Evolutionary conservation across 1,284 basidiomycete genomes (phyloP).

Genomic region (Phellopilus nigrolimitatus): DNA sequence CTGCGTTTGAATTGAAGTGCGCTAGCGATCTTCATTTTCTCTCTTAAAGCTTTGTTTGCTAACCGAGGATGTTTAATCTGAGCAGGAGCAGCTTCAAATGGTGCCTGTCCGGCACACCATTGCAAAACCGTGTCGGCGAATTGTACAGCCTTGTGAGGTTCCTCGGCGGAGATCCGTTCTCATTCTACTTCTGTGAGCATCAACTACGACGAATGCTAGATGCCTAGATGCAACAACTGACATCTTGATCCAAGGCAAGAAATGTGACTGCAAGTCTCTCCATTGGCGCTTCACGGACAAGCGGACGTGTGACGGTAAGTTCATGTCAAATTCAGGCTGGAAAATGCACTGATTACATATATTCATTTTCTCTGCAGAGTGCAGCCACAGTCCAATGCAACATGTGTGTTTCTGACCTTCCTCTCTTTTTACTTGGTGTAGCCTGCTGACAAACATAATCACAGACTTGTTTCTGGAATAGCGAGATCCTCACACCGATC

Average conservation of each 20-base stretch:
- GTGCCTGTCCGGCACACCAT: constrained; percentile 98
- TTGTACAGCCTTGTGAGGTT: constrained; percentile 94
- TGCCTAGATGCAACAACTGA: constrained; percentile 15
- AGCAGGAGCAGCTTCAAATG: constrained; percentile 68
- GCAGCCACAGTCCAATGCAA: constrained; percentile 92
- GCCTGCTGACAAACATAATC: constrained; percentile 3
- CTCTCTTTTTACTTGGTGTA: not conserved
- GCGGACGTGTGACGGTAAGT: constrained; percentile 75
- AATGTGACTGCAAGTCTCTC: constrained; percentile 82
- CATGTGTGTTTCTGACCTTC: constrained; percentile 50
- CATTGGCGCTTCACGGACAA: constrained; percentile 90
- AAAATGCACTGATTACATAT: not conserved
- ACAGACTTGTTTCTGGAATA: constrained; percentile 86
- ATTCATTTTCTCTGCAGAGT: constrained; percentile 52
- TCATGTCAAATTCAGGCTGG: not conserved
- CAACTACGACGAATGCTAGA: too few relatives aligned
- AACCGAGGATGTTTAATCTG: not conserved
- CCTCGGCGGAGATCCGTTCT: constrained; percentile 87
- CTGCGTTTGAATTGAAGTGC: constrained; percentile 78
- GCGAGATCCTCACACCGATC: constrained; percentile 91
- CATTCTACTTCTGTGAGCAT: constrained; percentile 85
- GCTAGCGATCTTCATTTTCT: not conserved
- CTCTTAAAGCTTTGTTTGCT: not conserved
- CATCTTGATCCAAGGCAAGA: constrained; percentile 54
- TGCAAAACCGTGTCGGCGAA: constrained; percentile 96